A percentile compares a stretch with the other conserved stretches of the same genome.
Conservation (phyloP, 768 basidiomycete species). For the Psilocybe cyanescens region DNA sequence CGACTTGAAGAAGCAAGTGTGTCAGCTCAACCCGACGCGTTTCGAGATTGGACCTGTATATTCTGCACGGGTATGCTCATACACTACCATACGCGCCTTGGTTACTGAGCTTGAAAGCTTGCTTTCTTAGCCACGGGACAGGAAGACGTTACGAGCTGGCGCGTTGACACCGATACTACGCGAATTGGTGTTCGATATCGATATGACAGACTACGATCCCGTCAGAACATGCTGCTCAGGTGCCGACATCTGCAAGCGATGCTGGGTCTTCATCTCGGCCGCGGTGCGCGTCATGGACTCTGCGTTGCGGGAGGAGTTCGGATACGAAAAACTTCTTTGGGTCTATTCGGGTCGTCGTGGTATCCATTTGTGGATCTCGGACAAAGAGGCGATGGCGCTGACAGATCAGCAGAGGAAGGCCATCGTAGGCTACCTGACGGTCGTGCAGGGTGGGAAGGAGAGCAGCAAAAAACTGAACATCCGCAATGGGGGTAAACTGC, state of each 20-base stretch:
- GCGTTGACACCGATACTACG: constrained; percentile 80
- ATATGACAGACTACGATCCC: constrained; percentile 99
- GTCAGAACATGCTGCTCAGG: constrained; percentile 94
- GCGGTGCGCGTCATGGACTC: constrained; percentile 88
- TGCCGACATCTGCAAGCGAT: constrained; percentile 87
- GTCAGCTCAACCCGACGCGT: constrained; percentile 84
- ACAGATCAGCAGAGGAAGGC: constrained; percentile 91
- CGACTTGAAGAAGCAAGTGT: constrained; percentile 90
- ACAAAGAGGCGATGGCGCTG: constrained; percentile 83
- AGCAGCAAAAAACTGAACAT: constrained; percentile 84
- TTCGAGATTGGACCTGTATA: constrained; percentile 99
- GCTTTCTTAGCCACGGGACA: constrained; percentile 81
- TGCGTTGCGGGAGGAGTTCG: constrained; percentile 86
- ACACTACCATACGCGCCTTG: background rate
- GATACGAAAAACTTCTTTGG: constrained; percentile 90
- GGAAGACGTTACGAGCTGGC: constrained; percentile 70
- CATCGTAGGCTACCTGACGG: constrained; percentile 85
- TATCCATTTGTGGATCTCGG: constrained; percentile 98
- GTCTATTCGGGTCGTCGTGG: constrained; percentile 98
- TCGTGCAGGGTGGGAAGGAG: constrained; percentile 82
- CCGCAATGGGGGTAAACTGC: constrained; percentile 53
- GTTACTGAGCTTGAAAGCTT: background rate
- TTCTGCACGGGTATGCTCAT: constrained; percentile 69
- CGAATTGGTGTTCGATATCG: constrained; percentile 99
- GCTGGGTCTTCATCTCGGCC: constrained; percentile 94